Conservation (phyloP, 352 stramenopile genomes). For the Pythium grandisporangium region DNA sequence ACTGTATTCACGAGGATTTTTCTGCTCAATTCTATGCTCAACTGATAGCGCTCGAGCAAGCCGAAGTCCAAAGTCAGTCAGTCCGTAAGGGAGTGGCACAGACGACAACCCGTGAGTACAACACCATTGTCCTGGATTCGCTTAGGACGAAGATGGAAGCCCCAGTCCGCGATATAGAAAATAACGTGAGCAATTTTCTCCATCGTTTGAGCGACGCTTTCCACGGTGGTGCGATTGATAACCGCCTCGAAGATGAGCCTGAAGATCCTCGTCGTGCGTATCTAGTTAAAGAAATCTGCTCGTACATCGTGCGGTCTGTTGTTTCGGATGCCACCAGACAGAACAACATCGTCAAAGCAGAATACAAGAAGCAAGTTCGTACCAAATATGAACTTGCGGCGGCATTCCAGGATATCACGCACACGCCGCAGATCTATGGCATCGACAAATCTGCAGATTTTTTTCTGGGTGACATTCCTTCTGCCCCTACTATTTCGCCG, state of each 20-base stretch:
- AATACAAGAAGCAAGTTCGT: conserved; percentile 43
- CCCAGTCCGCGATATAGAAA: conserved; percentile 22
- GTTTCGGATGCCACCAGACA: conserved; percentile 23
- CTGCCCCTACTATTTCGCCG: conserved; percentile 24
- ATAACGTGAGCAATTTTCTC: conserved; percentile 51
- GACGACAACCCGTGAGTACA: conserved; percentile 17
- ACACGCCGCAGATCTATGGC: conserved; percentile 31
- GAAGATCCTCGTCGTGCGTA: conserved; percentile 8
- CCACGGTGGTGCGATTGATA: conserved; percentile 24
- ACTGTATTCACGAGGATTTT: conserved; percentile 36
- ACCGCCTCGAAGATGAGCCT: conserved; percentile 18
- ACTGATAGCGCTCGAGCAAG: conserved; percentile 15
- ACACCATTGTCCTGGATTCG: conserved; percentile 43
- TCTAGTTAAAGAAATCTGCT: conserved; percentile 18
- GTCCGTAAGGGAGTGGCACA: no score
- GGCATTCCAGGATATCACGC: conserved; percentile 47
- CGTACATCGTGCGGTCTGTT: conserved; percentile 32
- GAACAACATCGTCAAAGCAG: conserved; percentile 28
- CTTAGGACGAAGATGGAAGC: conserved; percentile 31
- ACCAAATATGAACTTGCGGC: conserved; percentile 47
- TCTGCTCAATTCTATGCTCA: conserved; percentile 17
- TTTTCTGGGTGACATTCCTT: conserved; percentile 23
- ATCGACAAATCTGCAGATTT: conserved; percentile 25
- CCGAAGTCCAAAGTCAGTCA: background rate
- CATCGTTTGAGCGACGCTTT: conserved; percentile 54